Base-by-base conservation (phyloP, 2,329 filamentous ascomycete genomes). In the Colletotrichum somersetense region DNA sequence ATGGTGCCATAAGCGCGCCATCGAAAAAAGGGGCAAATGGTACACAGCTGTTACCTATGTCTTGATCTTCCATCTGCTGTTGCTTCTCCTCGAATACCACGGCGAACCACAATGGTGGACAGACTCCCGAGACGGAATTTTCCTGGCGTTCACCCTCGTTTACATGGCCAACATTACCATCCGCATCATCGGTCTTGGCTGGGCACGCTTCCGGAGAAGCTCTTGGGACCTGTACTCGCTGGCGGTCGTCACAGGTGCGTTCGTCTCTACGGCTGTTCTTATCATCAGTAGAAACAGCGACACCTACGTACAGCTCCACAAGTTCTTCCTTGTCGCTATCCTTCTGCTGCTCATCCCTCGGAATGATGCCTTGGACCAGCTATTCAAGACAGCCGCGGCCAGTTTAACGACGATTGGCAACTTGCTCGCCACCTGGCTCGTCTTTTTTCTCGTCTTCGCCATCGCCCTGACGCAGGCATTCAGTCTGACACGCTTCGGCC, bases 361-460 rank as follows among this genome's bases (percentile, higher is more conserved):
- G 63, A 99, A 99, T 80, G 97, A 99, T 77, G 95, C 97, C 62
- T 88, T 99, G 30, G 97, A 99, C 79, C 96, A 99, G 80, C 89
- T 99, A 0, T 99, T 99, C 89, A 99, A 99, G 82, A 99, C 97
- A 1, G 97, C 96, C 0, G 96, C 96, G 14, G 96, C 96, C 65
- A 97, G 94, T 90, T 84, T 99, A 76, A 92, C 93, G 2, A 91
- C 93, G 23, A 99, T 99, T 76, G 90, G 92, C 70, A 99, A 98
- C 78, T 86, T 99, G 55, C 85, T 99, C 50, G 96, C 96, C 1
- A 99, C 97, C 0, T 99, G 96, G 96, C 93, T 98, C 74, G 95
- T 99, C 2, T 89, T 99, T 72, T 99, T 98, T 83, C 85, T 99
- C 56, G 95, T 98, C 30, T 99, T 95, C 79, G 96, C 96, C 58